Evolutionary conservation across 176 grass and related monocot genomes (phyloP).

Genomic region (Rhynchospora breviuscula): DNA sequence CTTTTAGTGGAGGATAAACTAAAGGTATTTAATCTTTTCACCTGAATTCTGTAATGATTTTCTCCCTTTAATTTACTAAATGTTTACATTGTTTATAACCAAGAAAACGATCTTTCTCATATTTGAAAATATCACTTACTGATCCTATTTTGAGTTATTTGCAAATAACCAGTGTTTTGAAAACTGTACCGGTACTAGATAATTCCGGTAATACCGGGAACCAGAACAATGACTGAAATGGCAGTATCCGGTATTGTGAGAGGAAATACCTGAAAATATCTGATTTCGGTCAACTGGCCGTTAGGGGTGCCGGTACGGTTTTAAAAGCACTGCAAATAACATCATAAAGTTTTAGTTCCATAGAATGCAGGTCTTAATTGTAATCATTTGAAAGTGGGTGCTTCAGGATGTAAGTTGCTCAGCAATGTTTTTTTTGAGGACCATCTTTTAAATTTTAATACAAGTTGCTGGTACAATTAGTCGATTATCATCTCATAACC

Average conservation of each 20-base stretch:
- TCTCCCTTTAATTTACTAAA: background rate
- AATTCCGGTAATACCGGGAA: too few relatives aligned
- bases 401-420: background rate
- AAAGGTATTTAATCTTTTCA: slow-evolving; percentile 36
- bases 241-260: too few relatives aligned
- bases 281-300: too few relatives aligned
- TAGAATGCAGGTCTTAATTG: too few relatives aligned
- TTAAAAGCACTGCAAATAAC: slow-evolving; percentile 7
- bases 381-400: background rate
- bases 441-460: background rate
- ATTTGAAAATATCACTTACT: too few relatives aligned
- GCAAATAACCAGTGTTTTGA: too few relatives aligned
- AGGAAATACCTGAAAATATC: too few relatives aligned
- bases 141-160: background rate
- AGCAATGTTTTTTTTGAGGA: too few relatives aligned
- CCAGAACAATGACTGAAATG: too few relatives aligned
- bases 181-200: too few relatives aligned
- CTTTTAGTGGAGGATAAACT: slow-evolving; percentile 88
- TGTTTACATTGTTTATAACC: background rate
- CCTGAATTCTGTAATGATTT: background rate
- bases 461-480: background rate
- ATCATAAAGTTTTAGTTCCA: background rate
- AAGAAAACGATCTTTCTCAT: too few relatives aligned
- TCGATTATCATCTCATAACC: background rate
- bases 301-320: too few relatives aligned